Evolutionary conservation across 352 stramenopile species (phyloP), one percentile per base, ranked within the genome.

Genomic region (Phytophthora cactorum): DNA sequence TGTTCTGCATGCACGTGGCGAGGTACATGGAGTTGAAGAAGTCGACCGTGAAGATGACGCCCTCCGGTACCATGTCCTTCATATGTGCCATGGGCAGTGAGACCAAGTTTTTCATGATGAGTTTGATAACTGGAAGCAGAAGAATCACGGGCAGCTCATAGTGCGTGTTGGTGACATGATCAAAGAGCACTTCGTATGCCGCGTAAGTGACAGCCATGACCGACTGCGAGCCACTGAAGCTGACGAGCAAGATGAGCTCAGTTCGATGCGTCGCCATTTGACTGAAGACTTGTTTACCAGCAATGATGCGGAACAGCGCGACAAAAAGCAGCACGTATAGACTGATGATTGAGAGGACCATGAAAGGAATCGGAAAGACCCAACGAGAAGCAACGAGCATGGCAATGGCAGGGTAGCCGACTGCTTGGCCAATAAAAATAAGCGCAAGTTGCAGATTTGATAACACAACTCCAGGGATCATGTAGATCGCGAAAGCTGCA

Each of bases 21-120:
- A 81, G 63, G 29, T 75, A 87, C 36, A 84, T 63, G 10, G 76
- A 69, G 44, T 75, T 79, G 62, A 81, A 84, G 44, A 81, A 72
- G 15, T 83, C 66, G 22, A 83, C 57, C 9, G 62, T 80, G 57
- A 84, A 81, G 44, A 86, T 75, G 25, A 86, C 66, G 7, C 59
- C 56, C 41, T 76, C 71, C 0, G 71, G 71, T 11, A 71, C 49
- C 49, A 75, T 50, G 17, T 77, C 71, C 4, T 70, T 57, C 44
- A 75, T 66, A 36, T 69, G 63, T 5, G 17, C 10, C 32, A 74
- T 66, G 6, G 34, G n/a, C 1, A 63, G 51, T 5, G 61, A 69
- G 28, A 79, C 68, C 32, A 73, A n/a, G 28, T 77, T 64, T 50
- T 77, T 82, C 59, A 77, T 66, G 14, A 59, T 29, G 10, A 80